Evolutionary conservation across 192 early-diverging fungal species (phyloP).

Genomic region (Gamsiella multidivaricata): DNA sequence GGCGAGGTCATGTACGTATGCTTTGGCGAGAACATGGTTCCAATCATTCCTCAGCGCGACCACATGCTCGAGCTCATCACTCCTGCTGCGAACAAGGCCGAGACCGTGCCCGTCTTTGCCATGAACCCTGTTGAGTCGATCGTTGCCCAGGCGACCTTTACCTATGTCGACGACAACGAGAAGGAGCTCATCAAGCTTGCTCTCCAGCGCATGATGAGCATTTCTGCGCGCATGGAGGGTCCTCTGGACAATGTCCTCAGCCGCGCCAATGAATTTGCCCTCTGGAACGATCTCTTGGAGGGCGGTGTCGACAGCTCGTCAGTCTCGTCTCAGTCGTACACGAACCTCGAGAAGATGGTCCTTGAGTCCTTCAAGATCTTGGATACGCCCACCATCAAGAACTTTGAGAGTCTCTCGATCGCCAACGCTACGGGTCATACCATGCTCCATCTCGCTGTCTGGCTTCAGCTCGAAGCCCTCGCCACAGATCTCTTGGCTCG

Average conservation of each 20-base stretch:
- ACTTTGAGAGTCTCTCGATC: conserved; percentile 32
- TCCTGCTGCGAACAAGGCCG: conserved; percentile 44
- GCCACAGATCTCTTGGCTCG: conserved; percentile 36
- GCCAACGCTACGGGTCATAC: conserved; percentile 43
- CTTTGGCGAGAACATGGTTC: conserved; percentile 48
- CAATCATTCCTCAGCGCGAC: conserved; percentile 49
- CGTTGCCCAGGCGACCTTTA: conserved; percentile 39
- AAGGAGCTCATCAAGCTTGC: conserved; percentile 52
- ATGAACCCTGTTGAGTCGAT: conserved; percentile 28
- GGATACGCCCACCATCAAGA: conserved; percentile 29
- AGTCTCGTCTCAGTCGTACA: conserved; percentile 7
- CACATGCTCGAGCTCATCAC: conserved; percentile 54
- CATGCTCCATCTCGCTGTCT: conserved; percentile 47
- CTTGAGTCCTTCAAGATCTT: conserved; percentile 27
- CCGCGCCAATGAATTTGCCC: conserved; percentile 49
- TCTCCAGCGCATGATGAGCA: conserved; percentile 51
- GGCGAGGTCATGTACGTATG: conserved; percentile 50
- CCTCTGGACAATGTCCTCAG: conserved; percentile 40
- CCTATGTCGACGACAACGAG: conserved; percentile 54
- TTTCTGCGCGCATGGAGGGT: conserved; percentile 50
- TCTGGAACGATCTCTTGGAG: conserved; percentile 47
- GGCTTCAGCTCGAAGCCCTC: conserved; percentile 21
- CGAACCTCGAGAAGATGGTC: conserved; percentile 41
- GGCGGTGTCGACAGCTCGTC: conserved; percentile 14
- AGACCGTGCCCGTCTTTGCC: conserved; percentile 50